Evolutionary conservation across 306 rosid species (phyloP).

Genomic region (Gleditsia sinensis): DNA sequence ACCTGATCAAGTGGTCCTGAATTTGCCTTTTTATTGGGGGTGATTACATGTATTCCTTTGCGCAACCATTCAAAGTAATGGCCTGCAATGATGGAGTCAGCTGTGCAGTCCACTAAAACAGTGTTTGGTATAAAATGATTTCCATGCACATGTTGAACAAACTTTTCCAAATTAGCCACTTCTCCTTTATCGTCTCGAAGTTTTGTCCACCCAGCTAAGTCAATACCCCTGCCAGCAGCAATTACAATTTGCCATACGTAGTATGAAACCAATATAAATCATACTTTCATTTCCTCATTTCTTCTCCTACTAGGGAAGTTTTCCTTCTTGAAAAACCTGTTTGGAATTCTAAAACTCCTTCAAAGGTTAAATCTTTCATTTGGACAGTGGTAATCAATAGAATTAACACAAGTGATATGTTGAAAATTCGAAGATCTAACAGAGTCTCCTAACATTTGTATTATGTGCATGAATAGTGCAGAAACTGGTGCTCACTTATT

Average conservation of each 20-base stretch:
- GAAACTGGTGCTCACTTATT: too few relatives aligned
- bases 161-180: conserved; percentile 70
- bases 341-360: too few relatives aligned
- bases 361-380: too few relatives aligned
- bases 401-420: too few relatives aligned
- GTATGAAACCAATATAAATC: too few relatives aligned
- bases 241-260: conserved; percentile 22
- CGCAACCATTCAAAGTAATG: conserved; percentile 87
- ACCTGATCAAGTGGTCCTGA: conserved; percentile 99
- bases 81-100: conserved; percentile 80
- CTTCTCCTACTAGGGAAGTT: too few relatives aligned
- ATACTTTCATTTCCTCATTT: too few relatives aligned
- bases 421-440: too few relatives aligned
- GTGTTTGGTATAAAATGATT: conserved; percentile 98
- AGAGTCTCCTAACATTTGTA: too few relatives aligned
- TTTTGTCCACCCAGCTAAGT: conserved; percentile 83
- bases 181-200: conserved; percentile 65
- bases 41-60: conserved; percentile 90
- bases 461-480: too few relatives aligned
- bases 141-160: conserved; percentile 80
- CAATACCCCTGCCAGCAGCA: conserved; percentile 70
- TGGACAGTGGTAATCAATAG: too few relatives aligned
- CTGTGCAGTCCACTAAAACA: conserved; percentile 93
- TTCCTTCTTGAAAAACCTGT: too few relatives aligned
- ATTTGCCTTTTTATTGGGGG: conserved; percentile 96